These are phyloP conservation scores for Fusarium sp. DNA, from an alignment of 2,329 filamentous ascomycete species.

Conservation along the genomic window DNA sequence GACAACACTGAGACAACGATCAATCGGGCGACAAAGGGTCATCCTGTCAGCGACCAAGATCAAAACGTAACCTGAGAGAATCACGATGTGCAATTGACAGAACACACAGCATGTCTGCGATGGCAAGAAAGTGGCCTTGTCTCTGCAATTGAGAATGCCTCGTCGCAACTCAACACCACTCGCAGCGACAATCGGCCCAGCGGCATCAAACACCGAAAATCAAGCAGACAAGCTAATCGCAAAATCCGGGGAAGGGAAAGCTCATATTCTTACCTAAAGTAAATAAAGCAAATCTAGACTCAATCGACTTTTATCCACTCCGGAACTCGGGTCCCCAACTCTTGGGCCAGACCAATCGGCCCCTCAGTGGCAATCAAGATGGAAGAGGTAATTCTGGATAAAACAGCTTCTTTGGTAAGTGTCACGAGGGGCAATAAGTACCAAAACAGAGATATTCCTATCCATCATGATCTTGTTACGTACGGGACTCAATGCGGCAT, in stretches of 20 bases:
- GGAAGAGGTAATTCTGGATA: not conserved
- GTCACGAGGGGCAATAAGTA: not conserved
- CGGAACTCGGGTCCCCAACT: not conserved
- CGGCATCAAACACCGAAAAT: not conserved
- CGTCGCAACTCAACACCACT: not conserved
- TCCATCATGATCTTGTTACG: not conserved
- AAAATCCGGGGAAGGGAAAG: not conserved
- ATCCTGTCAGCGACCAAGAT: not conserved
- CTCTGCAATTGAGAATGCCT: accelerated
- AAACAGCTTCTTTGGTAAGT: not conserved
- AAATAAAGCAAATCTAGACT: not conserved
- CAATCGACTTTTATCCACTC: not conserved
- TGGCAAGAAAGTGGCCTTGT: accelerated
- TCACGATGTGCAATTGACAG: accelerated
- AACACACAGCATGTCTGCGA: accelerated
- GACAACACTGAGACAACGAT: not conserved
- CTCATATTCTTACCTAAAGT: not conserved
- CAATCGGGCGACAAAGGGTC: accelerated
- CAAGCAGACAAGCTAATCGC: not conserved
- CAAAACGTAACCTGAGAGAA: accelerated
- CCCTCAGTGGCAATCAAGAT: not conserved
- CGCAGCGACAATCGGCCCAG: not conserved
- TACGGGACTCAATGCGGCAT: accelerated
- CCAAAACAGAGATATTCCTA: not conserved
- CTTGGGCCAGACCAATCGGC: not conserved